Percentiles rank a stretch among this genome's conserved stretches.
These are phyloP conservation scores for Alternaria sp. DNA, from an alignment of 2,329 filamentous ascomycete genomes.

Conservation along the genomic window DNA sequence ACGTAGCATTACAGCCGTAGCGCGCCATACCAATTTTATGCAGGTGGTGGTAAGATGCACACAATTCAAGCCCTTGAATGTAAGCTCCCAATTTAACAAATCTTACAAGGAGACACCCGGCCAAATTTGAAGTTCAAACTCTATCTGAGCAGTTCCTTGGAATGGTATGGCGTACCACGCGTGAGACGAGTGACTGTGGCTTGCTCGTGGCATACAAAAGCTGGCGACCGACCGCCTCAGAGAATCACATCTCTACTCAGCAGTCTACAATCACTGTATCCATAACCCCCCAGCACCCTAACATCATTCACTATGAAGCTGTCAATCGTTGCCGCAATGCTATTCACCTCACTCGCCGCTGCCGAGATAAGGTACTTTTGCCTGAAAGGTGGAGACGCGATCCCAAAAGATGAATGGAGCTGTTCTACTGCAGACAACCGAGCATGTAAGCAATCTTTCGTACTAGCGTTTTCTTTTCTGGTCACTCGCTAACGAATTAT, in stretches of 20 bases:
- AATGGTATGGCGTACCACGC: not conserved
- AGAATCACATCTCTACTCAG: not conserved
- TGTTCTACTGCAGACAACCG: not conserved
- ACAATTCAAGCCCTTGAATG: not conserved
- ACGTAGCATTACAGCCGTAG: not conserved
- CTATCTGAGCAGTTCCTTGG: not conserved
- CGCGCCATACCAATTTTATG: not conserved
- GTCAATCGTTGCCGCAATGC: not conserved
- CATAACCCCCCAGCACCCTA: accelerated
- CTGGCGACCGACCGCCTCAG: not conserved
- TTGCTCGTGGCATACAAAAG: not conserved
- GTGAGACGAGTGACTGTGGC: not conserved
- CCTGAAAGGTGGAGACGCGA: not conserved
- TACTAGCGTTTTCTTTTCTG: not conserved
- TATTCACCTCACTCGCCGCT: not conserved
- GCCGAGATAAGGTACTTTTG: not conserved
- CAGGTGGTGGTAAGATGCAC: not conserved
- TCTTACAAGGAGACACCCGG: not conserved
- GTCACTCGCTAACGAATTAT: not conserved
- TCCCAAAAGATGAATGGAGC: not conserved
- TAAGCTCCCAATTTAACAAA: not conserved
- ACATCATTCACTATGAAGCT: not conserved
- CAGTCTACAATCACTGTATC: not conserved
- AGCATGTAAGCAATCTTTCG: not conserved
- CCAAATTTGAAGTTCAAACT: not conserved